Evolutionary conservation across 2,329 filamentous ascomycete genomes (phyloP).

Genomic region (Raffaelea ambrosiae): DNA sequence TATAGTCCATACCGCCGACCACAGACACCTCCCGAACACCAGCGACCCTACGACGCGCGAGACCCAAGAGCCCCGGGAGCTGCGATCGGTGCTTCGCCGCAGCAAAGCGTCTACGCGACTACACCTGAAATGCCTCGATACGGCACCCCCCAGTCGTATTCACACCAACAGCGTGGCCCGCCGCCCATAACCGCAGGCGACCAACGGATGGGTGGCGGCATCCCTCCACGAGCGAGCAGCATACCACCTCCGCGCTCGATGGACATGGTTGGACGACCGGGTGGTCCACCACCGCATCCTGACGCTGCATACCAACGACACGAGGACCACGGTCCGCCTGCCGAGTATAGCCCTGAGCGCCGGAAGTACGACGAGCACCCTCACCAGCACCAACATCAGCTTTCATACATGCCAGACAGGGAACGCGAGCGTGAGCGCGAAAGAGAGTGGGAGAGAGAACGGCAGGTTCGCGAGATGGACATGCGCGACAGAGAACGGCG

Average conservation of each 20-base stretch:
- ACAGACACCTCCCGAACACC: conserved; percentile 60
- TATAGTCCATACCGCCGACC: conserved; percentile 57
- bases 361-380: conserved; percentile 42
- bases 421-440: conserved; percentile 30
- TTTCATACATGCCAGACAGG: conserved; percentile 32
- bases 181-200: conserved; percentile 35
- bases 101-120: conserved; percentile 34
- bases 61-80: conserved; percentile 38
- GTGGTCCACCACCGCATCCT: conserved; percentile 14
- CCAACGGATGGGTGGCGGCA: conserved; percentile 24
- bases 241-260: conserved; percentile 31
- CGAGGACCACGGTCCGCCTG: conserved; percentile 32
- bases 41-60: conserved; percentile 32
- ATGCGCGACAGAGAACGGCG: conserved; percentile 21
- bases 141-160: conserved; percentile 49
- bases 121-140: conserved; percentile 50
- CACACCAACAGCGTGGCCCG: conserved; percentile 33
- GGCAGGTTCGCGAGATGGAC: conserved; percentile 23
- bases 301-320: conserved; percentile 34
- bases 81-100: conserved; percentile 20
- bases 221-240: conserved; percentile 40
- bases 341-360: conserved; percentile 47
- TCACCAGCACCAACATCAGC: conserved; percentile 3
- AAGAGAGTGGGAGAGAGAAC: conserved; percentile 19
- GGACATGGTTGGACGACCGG: conserved; percentile 34